Percentiles rank a stretch among this genome's conserved stretches.
Evolutionary conservation across 1,139 yeast species (phyloP).

Genomic region (Yamadazyma atlantica): DNA sequence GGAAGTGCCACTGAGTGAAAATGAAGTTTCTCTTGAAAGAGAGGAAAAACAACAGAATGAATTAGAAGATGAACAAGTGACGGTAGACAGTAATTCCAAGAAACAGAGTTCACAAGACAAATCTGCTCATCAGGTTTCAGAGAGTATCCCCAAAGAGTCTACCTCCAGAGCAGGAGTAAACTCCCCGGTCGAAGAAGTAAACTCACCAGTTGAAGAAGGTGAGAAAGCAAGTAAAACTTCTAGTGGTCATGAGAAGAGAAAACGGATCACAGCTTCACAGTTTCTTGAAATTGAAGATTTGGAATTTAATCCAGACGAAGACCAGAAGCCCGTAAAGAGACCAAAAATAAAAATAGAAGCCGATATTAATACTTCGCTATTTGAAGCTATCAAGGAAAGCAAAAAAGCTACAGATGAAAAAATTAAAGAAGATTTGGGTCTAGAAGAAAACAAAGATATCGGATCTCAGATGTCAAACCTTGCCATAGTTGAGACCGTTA

Average conservation of each 20-base stretch:
- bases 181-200: not conserved
- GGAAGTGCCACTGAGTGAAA: not conserved
- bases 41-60: too few species aligned
- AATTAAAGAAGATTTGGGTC: conserved; percentile 30
- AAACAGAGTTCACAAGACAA: too few species aligned
- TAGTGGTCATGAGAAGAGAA: too few species aligned
- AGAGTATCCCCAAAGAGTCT: too few species aligned
- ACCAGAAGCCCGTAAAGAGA: not conserved
- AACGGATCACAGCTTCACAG: not conserved
- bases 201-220: not conserved
- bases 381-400: conserved; percentile 35
- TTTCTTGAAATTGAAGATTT: not conserved
- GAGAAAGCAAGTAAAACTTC: not conserved
- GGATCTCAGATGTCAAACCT: conserved; percentile 21
- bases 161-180: too few species aligned
- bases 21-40: too few species aligned
- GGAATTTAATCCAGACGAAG: conserved; percentile 1
- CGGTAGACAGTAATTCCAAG: too few species aligned
- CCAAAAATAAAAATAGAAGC: not conserved
- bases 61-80: too few species aligned
- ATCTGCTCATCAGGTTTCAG: too few species aligned
- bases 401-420: conserved; percentile 27
- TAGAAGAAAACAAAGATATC: conserved; percentile 17
- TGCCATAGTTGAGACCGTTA: conserved; percentile 38
- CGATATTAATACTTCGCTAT: conserved; percentile 13